Evolutionary conservation across 306 rosid genomes (phyloP), one percentile per base, ranked within the genome.

Genomic region (Inga laurina): DNA sequence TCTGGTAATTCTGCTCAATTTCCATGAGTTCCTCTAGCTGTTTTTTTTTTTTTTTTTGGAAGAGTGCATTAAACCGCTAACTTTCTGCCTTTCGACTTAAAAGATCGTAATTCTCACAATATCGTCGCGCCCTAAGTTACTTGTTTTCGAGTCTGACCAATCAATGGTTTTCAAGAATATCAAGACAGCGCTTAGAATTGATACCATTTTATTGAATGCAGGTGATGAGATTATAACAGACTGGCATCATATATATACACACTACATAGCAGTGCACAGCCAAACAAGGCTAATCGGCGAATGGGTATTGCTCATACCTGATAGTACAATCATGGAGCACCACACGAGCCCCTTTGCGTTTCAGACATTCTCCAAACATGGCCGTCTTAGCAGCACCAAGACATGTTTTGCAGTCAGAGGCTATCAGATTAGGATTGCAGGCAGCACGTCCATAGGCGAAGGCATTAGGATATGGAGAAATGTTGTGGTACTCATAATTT

Each of bases 271-370:
- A 15, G 22, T 7, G 45, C 43, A 15, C 45, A 35, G 39, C 45
- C 19, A 67, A 7, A 67, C 72, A 16, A 30, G 16, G 24, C 44
- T 82, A 89, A 73, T 92, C 83, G 27, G 87, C 85, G 83, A 94
- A 90, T 24, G 97, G 93, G 90, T 89, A 91, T 79, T 91, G 95
- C 84, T 92, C 95, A 15, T 92, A 90, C 91, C 95, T 86, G 52
- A 90, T 84, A 27, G 84, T 35, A 81, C 95, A 91, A 79, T 90
- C 94, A 85, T 27, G 83, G 49, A 90, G 91, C 86, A 91, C 82
- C 0, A 83, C 86, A 27, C 92, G 94, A 67, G 90, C 91, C 27
- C 95, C 94, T 13, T 86, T 94, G 49, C 85, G 81, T 16, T 67
- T 83, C 66, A 82, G 90, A 79, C 97, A 92, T 0, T 84, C 54